phyloP scores from a whole-genome alignment of 768 basidiomycete genomes.

The Dacryopinax primogenitus region DNA sequence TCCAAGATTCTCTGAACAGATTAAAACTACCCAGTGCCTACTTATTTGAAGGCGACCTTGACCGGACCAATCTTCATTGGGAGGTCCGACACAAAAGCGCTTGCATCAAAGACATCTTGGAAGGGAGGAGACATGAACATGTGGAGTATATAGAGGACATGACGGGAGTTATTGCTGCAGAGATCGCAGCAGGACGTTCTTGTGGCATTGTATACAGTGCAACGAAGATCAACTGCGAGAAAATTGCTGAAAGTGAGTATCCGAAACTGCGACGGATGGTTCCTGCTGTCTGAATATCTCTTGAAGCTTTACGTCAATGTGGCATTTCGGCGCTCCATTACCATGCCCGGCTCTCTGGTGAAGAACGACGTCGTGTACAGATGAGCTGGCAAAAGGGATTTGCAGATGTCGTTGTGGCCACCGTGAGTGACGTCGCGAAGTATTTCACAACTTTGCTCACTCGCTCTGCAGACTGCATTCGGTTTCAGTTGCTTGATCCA shows the following conservation, averaged over 20 bases:
- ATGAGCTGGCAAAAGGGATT: background rate
- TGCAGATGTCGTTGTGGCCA: background rate
- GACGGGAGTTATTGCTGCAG: background rate
- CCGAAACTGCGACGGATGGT: background rate
- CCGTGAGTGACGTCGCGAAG: background rate
- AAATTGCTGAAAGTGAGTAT: background rate
- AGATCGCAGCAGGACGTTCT: background rate
- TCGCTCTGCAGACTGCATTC: background rate
- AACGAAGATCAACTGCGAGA: background rate
- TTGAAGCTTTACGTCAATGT: background rate
- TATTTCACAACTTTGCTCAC: background rate
- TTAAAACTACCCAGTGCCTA: background rate
- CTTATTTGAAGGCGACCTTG: background rate
- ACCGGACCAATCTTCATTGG: background rate
- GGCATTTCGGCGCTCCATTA: background rate
- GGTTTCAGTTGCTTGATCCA: background rate
- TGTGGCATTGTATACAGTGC: background rate
- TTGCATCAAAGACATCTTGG: background rate
- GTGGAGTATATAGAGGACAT: background rate
- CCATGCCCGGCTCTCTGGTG: background rate
- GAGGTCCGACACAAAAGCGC: background rate
- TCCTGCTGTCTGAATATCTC: background rate
- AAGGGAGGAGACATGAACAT: too few species aligned
- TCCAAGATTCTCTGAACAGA: background rate
- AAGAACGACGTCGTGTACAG: background rate